Base-by-base conservation (phyloP, 1,139 yeast species). In the Yamadazyma conglobata region DNA sequence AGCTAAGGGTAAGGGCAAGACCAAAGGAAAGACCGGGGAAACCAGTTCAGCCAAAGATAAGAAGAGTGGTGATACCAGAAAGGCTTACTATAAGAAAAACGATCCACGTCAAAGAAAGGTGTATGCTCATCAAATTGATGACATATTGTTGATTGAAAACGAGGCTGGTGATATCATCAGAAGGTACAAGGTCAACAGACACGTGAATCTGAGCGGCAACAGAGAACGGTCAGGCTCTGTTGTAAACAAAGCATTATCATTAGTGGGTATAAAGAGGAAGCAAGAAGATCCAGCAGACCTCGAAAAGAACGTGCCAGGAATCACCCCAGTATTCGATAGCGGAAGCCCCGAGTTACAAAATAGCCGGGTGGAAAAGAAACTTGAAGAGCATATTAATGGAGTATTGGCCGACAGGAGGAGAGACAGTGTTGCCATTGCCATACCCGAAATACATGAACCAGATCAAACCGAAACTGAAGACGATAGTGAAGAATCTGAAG, bases 101-200 rank as follows among this genome's bases (percentile, higher is more conserved):
- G 66, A 57, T 37, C 58, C 63, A 7, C 47, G 45, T 15, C 61
- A 52, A 28, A 52, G 59, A 16, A 64, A 60, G 41, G 66, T 64
- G 8, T 67, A 40, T 48, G 73, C 73, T 6, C 70, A 67, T 47
- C 71, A 65, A 50, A 52, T 67, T 29, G 94, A 81, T 49, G 77
- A 87, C 49, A 68, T 79, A 40, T 75, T 91, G 35, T 70, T 88
- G 38, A 81, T 91, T 40, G 98, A 91, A 55, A 85, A 88, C 50
- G 87, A 76, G 27, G 95, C 88, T 21, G 98, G 98, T 43, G 97
- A 91, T 46, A 77, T 91, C 35, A 66, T 91, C 27, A 76, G 95
- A 48, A 70, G 95, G 35, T 91, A 88, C 58, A 74, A 65, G 45
- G 79, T 87, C 33, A 83, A 80, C 44, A 70, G 73, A 11, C 85